These are phyloP conservation scores for Skeletonema potamos DNA, from an alignment of 108 stramenopile genomes.

Conservation along the genomic window DNA sequence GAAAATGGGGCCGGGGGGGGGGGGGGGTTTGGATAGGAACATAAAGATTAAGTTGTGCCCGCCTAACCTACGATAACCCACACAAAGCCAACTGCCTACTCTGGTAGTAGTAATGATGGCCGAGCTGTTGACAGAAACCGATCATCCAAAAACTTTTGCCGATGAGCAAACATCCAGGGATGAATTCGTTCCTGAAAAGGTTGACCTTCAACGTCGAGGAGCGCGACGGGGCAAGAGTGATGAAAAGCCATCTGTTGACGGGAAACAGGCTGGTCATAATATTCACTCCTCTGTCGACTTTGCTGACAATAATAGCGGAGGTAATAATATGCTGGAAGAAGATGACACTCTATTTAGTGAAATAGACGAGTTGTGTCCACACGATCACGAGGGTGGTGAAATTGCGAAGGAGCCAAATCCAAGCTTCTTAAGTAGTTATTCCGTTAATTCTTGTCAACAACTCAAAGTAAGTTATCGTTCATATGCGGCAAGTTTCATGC, in stretches of 20 bases:
- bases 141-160: neutral
- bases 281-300: constrained; percentile 27
- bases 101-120: too few relatives aligned
- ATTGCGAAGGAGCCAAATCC: constrained; percentile 4
- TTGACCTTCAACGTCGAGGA: neutral
- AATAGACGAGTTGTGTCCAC: constrained; percentile 26
- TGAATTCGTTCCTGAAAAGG: constrained; percentile 1
- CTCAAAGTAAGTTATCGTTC: neutral
- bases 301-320: neutral
- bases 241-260: neutral
- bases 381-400: constrained; percentile 22
- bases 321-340: neutral
- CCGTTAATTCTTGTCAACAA: neutral
- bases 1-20: too few relatives aligned
- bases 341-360: constrained; percentile 18
- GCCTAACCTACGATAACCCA: too few relatives aligned
- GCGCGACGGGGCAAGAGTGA: neutral
- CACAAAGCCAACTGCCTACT: too few relatives aligned
- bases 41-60: too few relatives aligned
- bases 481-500: neutral
- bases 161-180: neutral
- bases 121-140: neutral
- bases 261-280: neutral
- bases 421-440: neutral
- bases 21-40: too few relatives aligned